Evolutionary conservation across 1,139 yeast genomes (phyloP).

Genomic region (Geotrichum histeridarum): DNA sequence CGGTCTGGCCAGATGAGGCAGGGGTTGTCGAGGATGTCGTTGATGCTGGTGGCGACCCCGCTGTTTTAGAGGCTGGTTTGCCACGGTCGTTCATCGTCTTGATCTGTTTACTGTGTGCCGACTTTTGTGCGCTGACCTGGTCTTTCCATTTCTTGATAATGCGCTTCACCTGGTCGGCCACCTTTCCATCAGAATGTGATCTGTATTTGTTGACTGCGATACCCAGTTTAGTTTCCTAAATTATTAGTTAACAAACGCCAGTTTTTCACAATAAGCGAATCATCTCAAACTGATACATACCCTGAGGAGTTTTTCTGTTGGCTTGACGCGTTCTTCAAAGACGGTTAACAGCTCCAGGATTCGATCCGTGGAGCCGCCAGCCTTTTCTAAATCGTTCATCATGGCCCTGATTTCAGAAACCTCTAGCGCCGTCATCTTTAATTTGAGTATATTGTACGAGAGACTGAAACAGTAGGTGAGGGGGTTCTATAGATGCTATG

Average conservation of each 20-base stretch:
- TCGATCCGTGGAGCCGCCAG: constrained; percentile 55
- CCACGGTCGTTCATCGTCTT: constrained; percentile 10
- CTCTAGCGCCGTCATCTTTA: constrained; percentile 37
- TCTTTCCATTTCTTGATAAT: constrained; percentile 90
- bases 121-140: constrained; percentile 72
- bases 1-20: constrained; percentile 15
- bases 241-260: background rate
- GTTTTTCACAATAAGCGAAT: background rate
- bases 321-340: constrained; percentile 67
- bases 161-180: constrained; percentile 66
- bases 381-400: constrained; percentile 67
- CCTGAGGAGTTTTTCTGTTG: constrained; percentile 78
- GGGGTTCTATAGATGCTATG: too few species aligned
- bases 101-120: constrained; percentile 9
- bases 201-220: constrained; percentile 89
- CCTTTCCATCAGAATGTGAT: constrained; percentile 59
- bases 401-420: constrained; percentile 67
- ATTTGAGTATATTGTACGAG: too few species aligned
- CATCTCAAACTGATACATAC: constrained; percentile 32
- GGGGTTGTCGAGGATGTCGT: constrained; percentile 21
- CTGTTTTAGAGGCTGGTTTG: constrained; percentile 14
- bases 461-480: too few species aligned
- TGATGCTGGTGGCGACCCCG: constrained; percentile 21
- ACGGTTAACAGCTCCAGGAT: constrained; percentile 62
- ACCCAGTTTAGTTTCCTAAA: constrained; percentile 86